phyloP scores from a whole-genome alignment of 1,284 basidiomycete genomes.

The Ustilago hordei region DNA sequence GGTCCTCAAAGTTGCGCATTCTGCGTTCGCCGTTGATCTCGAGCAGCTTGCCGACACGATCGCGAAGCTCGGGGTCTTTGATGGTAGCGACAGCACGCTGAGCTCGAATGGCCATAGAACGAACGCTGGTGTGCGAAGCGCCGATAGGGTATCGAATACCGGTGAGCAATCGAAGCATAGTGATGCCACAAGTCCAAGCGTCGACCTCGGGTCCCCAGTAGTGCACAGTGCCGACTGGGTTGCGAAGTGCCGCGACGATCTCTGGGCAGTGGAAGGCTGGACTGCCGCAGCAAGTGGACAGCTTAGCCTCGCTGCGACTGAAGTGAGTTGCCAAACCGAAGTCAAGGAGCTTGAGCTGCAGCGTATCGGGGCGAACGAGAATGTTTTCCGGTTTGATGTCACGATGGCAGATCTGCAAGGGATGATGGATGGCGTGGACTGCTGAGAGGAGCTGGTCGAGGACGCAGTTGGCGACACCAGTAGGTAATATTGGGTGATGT shows the following conservation, averaged over 20 bases:
- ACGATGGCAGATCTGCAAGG: constrained; percentile 73
- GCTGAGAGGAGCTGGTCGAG: constrained; percentile 74
- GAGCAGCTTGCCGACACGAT: constrained; percentile 71
- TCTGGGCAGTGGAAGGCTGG: constrained; percentile 74
- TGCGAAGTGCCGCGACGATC: constrained; percentile 72
- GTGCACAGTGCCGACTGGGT: constrained; percentile 72
- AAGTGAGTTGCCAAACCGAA: constrained; percentile 75
- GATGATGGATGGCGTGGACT: constrained; percentile 72
- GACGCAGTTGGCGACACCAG: constrained; percentile 69
- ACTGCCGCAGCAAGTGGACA: constrained; percentile 75
- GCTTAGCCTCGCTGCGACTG: constrained; percentile 73
- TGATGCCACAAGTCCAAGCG: constrained; percentile 74
- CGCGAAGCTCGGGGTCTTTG: constrained; percentile 69
- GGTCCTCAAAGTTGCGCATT: constrained; percentile 71
- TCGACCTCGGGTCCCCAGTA: constrained; percentile 74
- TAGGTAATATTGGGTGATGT: constrained; percentile 60
- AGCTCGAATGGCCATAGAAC: constrained; percentile 71
- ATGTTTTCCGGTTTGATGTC: constrained; percentile 74
- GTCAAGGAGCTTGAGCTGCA: constrained; percentile 72
- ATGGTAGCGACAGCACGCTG: constrained; percentile 71
- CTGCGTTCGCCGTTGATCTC: constrained; percentile 72
- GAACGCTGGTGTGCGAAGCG: constrained; percentile 71
- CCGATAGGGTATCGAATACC: constrained; percentile 74
- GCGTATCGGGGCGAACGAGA: constrained; percentile 70
- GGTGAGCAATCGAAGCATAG: constrained; percentile 73